phyloP scores from a whole-genome alignment of 2,329 filamentous ascomycete genomes.

The Botrytis fabae region DNA sequence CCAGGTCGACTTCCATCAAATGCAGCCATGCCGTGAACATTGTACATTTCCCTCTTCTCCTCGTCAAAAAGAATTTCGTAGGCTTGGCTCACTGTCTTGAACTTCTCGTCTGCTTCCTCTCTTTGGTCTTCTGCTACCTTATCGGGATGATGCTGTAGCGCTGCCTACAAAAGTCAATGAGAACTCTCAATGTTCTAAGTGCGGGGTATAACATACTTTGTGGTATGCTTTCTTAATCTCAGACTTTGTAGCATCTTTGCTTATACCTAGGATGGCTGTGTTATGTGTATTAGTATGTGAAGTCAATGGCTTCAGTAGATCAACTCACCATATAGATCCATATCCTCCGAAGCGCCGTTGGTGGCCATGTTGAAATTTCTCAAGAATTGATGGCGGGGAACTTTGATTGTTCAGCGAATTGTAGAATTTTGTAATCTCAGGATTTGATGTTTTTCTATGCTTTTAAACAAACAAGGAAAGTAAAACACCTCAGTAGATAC shows the following conservation, averaged over 20 bases:
- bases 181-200: conserved; percentile 22
- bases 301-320: conserved; percentile 4
- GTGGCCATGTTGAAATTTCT: conserved; percentile 36
- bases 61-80: conserved; percentile 98
- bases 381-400: conserved; percentile 16
- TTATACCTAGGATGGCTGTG: conserved; percentile 76
- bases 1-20: conserved; percentile 75
- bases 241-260: conserved; percentile 68
- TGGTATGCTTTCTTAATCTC: conserved; percentile 96
- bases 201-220: conserved; percentile 59
- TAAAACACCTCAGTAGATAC: background rate
- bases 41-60: conserved; percentile 87
- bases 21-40: conserved; percentile 91
- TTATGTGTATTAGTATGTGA: conserved; percentile 35
- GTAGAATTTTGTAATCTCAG: background rate
- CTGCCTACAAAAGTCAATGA: conserved; percentile 58
- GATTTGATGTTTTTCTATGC: background rate
- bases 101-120: conserved; percentile 81
- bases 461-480: background rate
- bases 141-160: conserved; percentile 87
- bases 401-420: background rate
- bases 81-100: conserved; percentile 90
- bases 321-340: conserved; percentile 62
- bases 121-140: conserved; percentile 88
- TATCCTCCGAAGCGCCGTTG: conserved; percentile 41